Evolutionary conservation across 2,329 filamentous ascomycete genomes (phyloP).

Genomic region (Epichloe amarillans): DNA sequence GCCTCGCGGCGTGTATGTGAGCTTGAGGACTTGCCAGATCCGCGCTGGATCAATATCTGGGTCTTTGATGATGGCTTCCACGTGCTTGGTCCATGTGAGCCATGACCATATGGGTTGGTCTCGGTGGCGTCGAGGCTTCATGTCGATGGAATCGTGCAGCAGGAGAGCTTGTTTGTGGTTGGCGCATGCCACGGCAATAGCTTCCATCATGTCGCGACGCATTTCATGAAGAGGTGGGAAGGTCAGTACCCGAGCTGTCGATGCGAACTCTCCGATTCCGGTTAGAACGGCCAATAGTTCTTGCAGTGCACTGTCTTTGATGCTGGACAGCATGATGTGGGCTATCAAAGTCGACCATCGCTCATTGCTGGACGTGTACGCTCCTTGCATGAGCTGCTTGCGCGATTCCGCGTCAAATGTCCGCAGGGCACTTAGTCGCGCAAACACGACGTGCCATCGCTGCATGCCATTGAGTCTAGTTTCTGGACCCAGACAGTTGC

Average conservation of each 20-base stretch:
- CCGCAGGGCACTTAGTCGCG: constrained; percentile 6
- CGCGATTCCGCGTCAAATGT: constrained; percentile 1
- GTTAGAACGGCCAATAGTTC: constrained; percentile 8
- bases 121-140: neutral
- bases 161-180: constrained; percentile 15
- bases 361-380: constrained; percentile 7
- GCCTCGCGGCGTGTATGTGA: constrained; percentile 3
- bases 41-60: constrained; percentile 9
- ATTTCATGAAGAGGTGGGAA: constrained; percentile 3
- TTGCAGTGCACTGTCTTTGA: constrained; percentile 1
- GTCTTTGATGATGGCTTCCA: constrained; percentile 21
- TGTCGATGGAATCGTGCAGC: constrained; percentile 11
- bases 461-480: constrained; percentile 7
- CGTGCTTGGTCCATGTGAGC: constrained; percentile 19
- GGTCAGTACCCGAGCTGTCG: constrained; percentile 4
- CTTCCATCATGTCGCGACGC: constrained; percentile 6
- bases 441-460: constrained; percentile 12
- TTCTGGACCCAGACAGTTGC: neutral
- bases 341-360: constrained; percentile 10
- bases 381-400: constrained; percentile 4
- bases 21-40: constrained; percentile 18
- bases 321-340: constrained; percentile 3
- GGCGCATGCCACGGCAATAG: constrained; percentile 9
- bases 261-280: constrained; percentile 7
- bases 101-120: constrained; percentile 16